Base-by-base conservation (phyloP, 2,329 filamentous ascomycete species). In the Lasiodiplodia gonubiensis region DNA sequence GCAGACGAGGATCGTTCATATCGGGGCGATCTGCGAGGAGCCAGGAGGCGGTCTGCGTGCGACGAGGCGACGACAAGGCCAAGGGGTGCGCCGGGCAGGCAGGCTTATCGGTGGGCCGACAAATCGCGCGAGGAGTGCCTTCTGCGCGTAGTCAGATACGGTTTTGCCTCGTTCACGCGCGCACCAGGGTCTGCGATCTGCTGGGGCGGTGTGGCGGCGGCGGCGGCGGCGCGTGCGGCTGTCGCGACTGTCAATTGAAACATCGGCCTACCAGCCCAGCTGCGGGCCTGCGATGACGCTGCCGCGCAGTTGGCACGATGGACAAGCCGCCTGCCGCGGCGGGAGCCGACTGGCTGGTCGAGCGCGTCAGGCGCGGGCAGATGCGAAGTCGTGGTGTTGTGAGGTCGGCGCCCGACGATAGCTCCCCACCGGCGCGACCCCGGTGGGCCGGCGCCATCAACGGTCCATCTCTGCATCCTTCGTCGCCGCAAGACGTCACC, bases 101-200 rank as follows among this genome's bases (percentile, higher is more conserved):
- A 18, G 42, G 59, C 59, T 63, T 63, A 63, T 63, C 59, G 5
- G 46, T 63, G 59, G 59, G 59, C 46, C 14, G 42, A 18, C 21
- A 14, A 21, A 30, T 35, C n/a, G 59, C 46, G 49, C 46, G 30
- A 48, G 2, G 33, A 14, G 33, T 42, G 57, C 37, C 7, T 27
- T 27, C 55, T 25, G 35, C 39, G 30, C n/a, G 30, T 33, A 51
- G 59, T 63, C 59, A 63, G 59, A 51, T 52, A 46, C 23, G 21
- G 35, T n/a, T 3, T 4, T 2, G 33, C 53, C 21, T 37, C 30
- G 59, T 48, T 33, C 59, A 63, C 59, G 59, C 59, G 59, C 42
- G 30, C 37, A 25, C 59, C 59, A 63, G 59, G 59, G 59, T 63
- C 59, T 51, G 59, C n/a, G 59, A 63, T 63, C 59, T 30, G 42